Evolutionary conservation across 306 rosid species (phyloP).

Genomic region (Trifolium subterraneum): DNA sequence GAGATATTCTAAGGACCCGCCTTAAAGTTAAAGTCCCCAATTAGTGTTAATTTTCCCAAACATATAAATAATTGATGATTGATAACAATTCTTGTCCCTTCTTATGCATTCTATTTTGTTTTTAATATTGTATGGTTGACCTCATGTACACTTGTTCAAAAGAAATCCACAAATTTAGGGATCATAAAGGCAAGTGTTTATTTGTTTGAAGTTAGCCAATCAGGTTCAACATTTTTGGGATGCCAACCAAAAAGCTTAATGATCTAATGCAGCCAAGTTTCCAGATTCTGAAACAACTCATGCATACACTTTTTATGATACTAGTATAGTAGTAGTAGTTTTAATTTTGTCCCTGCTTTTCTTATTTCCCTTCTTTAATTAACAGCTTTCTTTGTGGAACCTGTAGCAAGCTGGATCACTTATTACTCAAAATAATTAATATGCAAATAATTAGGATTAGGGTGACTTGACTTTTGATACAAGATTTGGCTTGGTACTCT

Average conservation of each 20-base stretch:
- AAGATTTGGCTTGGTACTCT: no score
- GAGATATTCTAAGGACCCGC: background rate
- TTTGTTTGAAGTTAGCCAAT: slow-evolving; percentile 39
- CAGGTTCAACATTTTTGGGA: slow-evolving; percentile 29
- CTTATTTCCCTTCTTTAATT: background rate
- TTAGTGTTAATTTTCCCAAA: background rate
- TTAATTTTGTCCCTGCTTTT: background rate
- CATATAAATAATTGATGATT: background rate
- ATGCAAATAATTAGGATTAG: slow-evolving; percentile 20
- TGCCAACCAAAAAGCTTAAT: slow-evolving; percentile 37
- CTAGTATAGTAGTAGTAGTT: no score
- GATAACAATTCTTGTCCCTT: background rate
- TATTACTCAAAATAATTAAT: background rate
- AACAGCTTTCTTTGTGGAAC: background rate
- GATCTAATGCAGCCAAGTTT: slow-evolving; percentile 17
- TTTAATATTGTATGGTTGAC: slow-evolving; percentile 21
- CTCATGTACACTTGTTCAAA: slow-evolving; percentile 23
- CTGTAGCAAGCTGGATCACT: slow-evolving; percentile 27
- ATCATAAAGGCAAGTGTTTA: slow-evolving; percentile 25
- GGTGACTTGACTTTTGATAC: no score
- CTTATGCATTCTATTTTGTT: background rate
- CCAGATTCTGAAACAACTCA: slow-evolving; percentile 42
- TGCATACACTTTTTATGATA: slow-evolving; percentile 19
- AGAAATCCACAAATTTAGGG: slow-evolving; percentile 38
- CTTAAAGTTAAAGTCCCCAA: background rate